Evolutionary conservation across 2,329 filamentous ascomycete genomes (phyloP).

Genomic region (Piedraia hortae): DNA sequence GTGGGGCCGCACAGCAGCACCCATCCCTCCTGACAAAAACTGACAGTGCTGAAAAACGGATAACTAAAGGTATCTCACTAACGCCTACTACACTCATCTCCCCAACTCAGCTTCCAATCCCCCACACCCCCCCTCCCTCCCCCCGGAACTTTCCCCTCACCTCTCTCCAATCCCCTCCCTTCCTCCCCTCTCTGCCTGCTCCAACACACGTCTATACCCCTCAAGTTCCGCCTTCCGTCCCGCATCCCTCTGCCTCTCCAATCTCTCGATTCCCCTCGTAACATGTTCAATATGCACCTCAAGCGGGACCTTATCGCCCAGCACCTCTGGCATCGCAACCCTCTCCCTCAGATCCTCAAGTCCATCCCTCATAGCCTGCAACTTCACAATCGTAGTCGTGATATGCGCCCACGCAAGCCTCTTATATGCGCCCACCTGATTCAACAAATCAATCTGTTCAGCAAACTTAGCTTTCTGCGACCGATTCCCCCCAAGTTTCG

Average conservation of each 20-base stretch:
- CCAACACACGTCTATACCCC: constrained; percentile 6
- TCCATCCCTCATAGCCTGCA: constrained; percentile 43
- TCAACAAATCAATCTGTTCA: constrained; percentile 34
- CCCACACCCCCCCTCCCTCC: no score
- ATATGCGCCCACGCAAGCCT: constrained; percentile 39
- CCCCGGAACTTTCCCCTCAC: no score
- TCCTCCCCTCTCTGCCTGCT: constrained; percentile 4
- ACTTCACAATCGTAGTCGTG: constrained; percentile 38
- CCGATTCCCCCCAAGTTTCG: constrained; percentile 42
- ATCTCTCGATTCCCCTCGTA: constrained; percentile 39
- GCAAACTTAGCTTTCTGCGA: constrained; percentile 31
- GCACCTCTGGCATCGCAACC: constrained; percentile 36
- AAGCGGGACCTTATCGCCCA: constrained; percentile 31
- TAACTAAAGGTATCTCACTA: no score
- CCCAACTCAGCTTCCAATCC: no score
- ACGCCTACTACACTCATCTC: no score
- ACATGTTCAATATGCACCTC: constrained; percentile 53
- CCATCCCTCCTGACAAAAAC: no score
- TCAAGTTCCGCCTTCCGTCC: constrained; percentile 9
- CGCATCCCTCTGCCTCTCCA: constrained; percentile 35
- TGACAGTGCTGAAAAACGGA: no score
- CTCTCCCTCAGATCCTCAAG: constrained; percentile 44
- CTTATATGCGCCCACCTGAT: constrained; percentile 37
- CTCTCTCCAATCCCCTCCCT: constrained; percentile 4
- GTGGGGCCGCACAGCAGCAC: no score